Percentiles rank a stretch among this genome's conserved stretches.
phyloP scores from a whole-genome alignment of 768 basidiomycete species.

The Trichaptum fuscoviolaceum region DNA sequence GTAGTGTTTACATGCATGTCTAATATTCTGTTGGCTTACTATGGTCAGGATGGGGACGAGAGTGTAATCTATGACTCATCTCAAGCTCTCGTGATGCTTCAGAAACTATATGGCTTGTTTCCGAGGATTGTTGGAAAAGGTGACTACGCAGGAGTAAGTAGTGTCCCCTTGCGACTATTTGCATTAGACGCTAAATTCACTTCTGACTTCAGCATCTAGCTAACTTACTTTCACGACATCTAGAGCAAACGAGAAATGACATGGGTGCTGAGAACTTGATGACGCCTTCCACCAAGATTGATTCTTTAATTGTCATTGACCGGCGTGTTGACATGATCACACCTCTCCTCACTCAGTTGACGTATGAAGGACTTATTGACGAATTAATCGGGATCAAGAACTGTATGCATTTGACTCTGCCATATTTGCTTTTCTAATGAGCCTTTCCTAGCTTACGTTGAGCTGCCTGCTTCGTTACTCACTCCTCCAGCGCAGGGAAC shows the following conservation, averaged over 20 bases:
- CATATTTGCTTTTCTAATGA: constrained; percentile 11
- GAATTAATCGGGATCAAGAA: constrained; percentile 89
- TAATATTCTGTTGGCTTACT: constrained; percentile 7
- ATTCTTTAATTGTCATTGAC: constrained; percentile 85
- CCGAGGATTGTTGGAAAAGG: constrained; percentile 94
- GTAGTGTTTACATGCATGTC: constrained; percentile 24
- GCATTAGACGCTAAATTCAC: background rate
- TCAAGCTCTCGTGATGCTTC: constrained; percentile 76
- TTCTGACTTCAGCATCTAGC: constrained; percentile 58
- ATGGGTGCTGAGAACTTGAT: constrained; percentile 36
- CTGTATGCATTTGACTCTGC: constrained; percentile 43
- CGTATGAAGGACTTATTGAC: constrained; percentile 94
- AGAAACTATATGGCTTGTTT: constrained; percentile 82
- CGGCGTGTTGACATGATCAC: constrained; percentile 93
- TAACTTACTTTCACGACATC: constrained; percentile 59
- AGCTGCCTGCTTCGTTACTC: constrained; percentile 69
- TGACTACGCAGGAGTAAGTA: constrained; percentile 68
- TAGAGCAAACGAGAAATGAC: constrained; percentile 35
- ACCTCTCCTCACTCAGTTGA: constrained; percentile 90
- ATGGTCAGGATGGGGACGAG: constrained; percentile 82
- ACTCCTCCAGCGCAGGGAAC: constrained; percentile 35
- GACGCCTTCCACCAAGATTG: constrained; percentile 57
- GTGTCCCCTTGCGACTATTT: constrained; percentile 4
- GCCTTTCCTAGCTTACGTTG: constrained; percentile 57
- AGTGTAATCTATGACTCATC: constrained; percentile 85